Evolutionary conservation across 768 basidiomycete genomes (phyloP).

Genomic region (Lactarius deliciosus): DNA sequence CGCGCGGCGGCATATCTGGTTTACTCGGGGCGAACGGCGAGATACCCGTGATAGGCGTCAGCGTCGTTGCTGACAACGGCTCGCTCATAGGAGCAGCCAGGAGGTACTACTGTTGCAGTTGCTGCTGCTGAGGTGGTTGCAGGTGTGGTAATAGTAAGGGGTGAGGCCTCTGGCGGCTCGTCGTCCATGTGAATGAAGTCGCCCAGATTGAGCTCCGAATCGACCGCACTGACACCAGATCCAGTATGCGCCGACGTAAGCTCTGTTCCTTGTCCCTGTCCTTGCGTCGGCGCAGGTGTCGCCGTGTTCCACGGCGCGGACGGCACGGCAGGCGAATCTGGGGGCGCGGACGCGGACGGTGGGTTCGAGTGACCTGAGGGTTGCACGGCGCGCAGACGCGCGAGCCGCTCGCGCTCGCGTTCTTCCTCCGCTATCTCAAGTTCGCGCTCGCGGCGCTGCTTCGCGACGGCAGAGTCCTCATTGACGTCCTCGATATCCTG

Average conservation of each 20-base stretch:
- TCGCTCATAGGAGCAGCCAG: constrained; percentile 18
- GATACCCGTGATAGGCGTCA: constrained; percentile 34
- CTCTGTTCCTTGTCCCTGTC: constrained; percentile 33
- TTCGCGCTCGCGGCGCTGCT: constrained; percentile 43
- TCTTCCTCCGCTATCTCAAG: constrained; percentile 61
- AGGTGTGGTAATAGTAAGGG: not conserved
- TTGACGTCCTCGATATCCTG: constrained; percentile 85
- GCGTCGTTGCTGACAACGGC: constrained; percentile 26
- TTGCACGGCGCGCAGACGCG: constrained; percentile 47
- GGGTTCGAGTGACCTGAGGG: constrained; percentile 31
- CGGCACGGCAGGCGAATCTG: constrained; percentile 63
- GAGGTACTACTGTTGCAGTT: not conserved
- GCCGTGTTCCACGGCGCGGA: constrained; percentile 57
- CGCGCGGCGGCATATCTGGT: constrained; percentile 45
- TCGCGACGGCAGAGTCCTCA: constrained; percentile 38
- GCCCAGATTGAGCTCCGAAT: constrained; percentile 28
- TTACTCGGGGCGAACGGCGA: constrained; percentile 40
- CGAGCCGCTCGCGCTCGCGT: constrained; percentile 66
- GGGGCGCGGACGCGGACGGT: constrained; percentile 53
- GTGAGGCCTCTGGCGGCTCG: constrained; percentile 28
- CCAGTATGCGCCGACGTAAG: constrained; percentile 37
- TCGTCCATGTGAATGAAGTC: constrained; percentile 31
- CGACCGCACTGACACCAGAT: constrained; percentile 33
- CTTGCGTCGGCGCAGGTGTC: constrained; percentile 54
- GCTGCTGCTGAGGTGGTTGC: not conserved